Base-by-base conservation (phyloP, 345 rosid species). In the Clausena lansium region DNA sequence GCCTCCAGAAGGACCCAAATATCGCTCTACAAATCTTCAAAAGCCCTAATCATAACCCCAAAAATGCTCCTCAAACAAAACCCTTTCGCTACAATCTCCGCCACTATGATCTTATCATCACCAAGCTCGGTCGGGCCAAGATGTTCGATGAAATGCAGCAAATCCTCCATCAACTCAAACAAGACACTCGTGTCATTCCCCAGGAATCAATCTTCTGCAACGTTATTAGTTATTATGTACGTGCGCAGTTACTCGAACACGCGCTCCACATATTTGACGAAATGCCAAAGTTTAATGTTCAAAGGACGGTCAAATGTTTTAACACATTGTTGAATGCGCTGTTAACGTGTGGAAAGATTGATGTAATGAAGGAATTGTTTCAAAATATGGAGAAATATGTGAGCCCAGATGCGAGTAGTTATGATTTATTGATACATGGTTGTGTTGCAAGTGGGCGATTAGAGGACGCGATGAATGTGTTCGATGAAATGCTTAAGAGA, bases 91-190 rank as follows among this genome's bases (percentile, higher is more conserved):
- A 88, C 85, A 88, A 91, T 33, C 89, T 86, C 70, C 90, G 74
- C 62, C 88, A 90, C 80, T 93, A 93, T 78, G 98, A 93, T 72
- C 79, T 95, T 85, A 88, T 89, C 79, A 88, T 93, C 82, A 80
- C 88, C 67, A 95, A 89, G 84, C 98, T 95, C 9, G 94, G 97
- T 22, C 79, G 89, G 6, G 92, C 92, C 80, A 92, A 87, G 82
- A 88, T 89, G 97, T 93, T 92, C 68, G 70, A 86, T 2, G 92
- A 95, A 80, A 87, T 93, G 82, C 88, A 87, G 28, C 59, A 83
- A 6, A 66, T 89, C 78, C 98, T 95, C 70, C 79, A 78, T 14
- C 90, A 86, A 74, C 94, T 95, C 75, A 84, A 86, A 57, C 25
- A 36, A 5, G 93, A 93, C 55, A 86, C 86, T 38, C 81, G 83